Percentiles rank a stretch among this genome's conserved stretches.
phyloP scores from a whole-genome alignment of 2,329 filamentous ascomycete genomes.

The Claviceps purpurea region DNA sequence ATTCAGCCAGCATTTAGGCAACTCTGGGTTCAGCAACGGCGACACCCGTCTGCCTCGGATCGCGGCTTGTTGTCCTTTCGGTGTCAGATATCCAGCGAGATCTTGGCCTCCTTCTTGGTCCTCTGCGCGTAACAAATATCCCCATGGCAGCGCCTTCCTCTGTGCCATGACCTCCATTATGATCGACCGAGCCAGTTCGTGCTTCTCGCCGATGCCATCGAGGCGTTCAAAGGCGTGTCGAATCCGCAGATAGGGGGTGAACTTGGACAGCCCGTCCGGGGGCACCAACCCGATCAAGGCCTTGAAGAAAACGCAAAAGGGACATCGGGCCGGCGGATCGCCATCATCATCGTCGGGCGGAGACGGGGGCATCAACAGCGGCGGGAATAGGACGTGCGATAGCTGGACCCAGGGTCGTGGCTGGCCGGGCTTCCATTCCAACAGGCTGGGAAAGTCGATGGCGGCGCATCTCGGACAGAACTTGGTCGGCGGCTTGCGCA shows the following conservation, averaged over 20 bases:
- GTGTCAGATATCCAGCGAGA: constrained; percentile 6
- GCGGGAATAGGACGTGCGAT: constrained; percentile 14
- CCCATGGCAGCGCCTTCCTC: constrained; percentile 23
- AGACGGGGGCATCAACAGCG: constrained; percentile 10
- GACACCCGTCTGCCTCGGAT: constrained; percentile 21
- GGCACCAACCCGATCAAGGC: constrained; percentile 16
- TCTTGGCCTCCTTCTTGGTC: constrained; percentile 13
- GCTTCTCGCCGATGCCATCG: constrained; percentile 21
- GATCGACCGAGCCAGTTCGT: constrained; percentile 21
- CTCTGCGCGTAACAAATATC: constrained; percentile 20
- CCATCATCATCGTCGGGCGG: constrained; percentile 8
- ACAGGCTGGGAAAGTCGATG: constrained; percentile 22
- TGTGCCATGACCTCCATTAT: constrained; percentile 24
- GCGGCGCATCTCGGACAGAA: constrained; percentile 20
- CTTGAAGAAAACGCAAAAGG: constrained; percentile 26
- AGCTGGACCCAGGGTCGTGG: constrained; percentile 23
- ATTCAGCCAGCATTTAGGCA: constrained; percentile 21
- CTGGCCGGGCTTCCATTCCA: constrained; percentile 23
- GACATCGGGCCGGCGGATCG: constrained; percentile 11
- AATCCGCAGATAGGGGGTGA: constrained; percentile 22
- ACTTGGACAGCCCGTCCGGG: constrained; percentile 19
- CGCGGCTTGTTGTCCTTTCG: constrained; percentile 6
- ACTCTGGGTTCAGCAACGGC: constrained; percentile 15
- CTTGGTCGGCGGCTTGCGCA: constrained; percentile 5
- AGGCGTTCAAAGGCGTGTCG: constrained; percentile 24